Conservation (phyloP, 2,329 filamentous ascomycete genomes). For the Paraconiothyrium sp. region DNA sequence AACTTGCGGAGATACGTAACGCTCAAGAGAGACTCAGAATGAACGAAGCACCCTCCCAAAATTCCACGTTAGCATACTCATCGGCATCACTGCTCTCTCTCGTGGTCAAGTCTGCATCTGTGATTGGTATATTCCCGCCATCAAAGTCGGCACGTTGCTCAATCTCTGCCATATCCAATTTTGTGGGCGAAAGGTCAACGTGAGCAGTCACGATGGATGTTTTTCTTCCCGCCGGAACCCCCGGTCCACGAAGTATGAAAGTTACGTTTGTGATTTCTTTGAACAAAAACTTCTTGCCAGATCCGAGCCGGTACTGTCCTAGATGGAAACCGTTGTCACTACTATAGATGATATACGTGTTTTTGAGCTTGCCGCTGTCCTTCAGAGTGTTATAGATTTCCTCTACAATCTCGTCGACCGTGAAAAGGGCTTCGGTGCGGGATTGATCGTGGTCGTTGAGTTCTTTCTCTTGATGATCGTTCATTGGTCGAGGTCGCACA, state of each 20-base stretch:
- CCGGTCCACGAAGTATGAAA: slow-evolving; percentile 50
- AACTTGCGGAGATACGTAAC: not conserved
- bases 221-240: slow-evolving; percentile 32
- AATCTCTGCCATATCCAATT: slow-evolving; percentile 38
- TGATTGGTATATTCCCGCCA: slow-evolving; percentile 37
- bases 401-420: slow-evolving; percentile 64
- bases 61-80: slow-evolving; percentile 13
- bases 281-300: slow-evolving; percentile 50
- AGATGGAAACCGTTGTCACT: slow-evolving; percentile 42
- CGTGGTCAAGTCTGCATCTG: not conserved
- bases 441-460: slow-evolving; percentile 62
- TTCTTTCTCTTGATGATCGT: slow-evolving; percentile 56
- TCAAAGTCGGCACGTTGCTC: slow-evolving; percentile 37
- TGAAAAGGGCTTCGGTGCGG: slow-evolving; percentile 59
- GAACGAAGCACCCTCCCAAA: slow-evolving; percentile 8
- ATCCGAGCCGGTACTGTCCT: slow-evolving; percentile 49
- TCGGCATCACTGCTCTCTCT: slow-evolving; percentile 7
- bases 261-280: slow-evolving; percentile 53
- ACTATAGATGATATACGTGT: slow-evolving; percentile 54
- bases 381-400: slow-evolving; percentile 54
- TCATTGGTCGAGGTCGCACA: slow-evolving; percentile 55
- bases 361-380: slow-evolving; percentile 54
- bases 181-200: slow-evolving; percentile 49
- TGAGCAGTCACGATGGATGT: slow-evolving; percentile 41
- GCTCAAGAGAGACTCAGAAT: not conserved